Evolutionary conservation across 208 protist genomes (phyloP).

Genomic region (Trypanosoma boissoni): DNA sequence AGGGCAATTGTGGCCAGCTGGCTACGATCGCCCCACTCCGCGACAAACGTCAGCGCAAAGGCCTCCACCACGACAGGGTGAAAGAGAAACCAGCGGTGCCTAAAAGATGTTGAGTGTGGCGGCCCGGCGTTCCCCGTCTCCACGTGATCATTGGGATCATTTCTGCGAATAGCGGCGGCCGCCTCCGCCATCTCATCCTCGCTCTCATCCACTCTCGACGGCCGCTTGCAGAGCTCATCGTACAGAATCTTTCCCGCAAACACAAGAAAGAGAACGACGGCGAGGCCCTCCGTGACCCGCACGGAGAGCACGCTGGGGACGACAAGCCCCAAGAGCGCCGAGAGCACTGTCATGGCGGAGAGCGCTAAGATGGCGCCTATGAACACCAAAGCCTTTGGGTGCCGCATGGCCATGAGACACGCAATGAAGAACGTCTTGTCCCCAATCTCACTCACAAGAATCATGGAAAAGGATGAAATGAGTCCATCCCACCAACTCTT

Average conservation of each 20-base stretch:
- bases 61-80: slow-evolving; percentile 86
- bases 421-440: slow-evolving; percentile 98
- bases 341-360: slow-evolving; percentile 93
- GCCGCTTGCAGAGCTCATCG: slow-evolving; percentile 61
- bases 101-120: slow-evolving; percentile 6
- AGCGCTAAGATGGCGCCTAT: slow-evolving; percentile 85
- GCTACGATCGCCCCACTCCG: slow-evolving; percentile 97
- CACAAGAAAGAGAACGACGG: slow-evolving; percentile 85
- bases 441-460: slow-evolving; percentile 92
- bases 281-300: slow-evolving; percentile 81
- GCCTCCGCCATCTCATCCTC: slow-evolving; percentile 90
- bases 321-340: slow-evolving; percentile 76
- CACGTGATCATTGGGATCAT: slow-evolving; percentile 59
- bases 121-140: slow-evolving; percentile 50
- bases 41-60: slow-evolving; percentile 95
- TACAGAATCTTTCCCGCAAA: slow-evolving; percentile 90
- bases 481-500: slow-evolving; percentile 71
- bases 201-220: slow-evolving; percentile 58
- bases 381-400: slow-evolving; percentile 81
- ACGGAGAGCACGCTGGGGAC: slow-evolving; percentile 85
- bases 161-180: slow-evolving; percentile 64
- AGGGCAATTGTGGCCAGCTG: slow-evolving; percentile 96
- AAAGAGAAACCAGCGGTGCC: slow-evolving; percentile 49
- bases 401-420: slow-evolving; percentile 94
- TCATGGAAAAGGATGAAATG: slow-evolving; percentile 87